phyloP scores from a whole-genome alignment of 2,329 filamentous ascomycete genomes.

The Diplodia seriata region DNA sequence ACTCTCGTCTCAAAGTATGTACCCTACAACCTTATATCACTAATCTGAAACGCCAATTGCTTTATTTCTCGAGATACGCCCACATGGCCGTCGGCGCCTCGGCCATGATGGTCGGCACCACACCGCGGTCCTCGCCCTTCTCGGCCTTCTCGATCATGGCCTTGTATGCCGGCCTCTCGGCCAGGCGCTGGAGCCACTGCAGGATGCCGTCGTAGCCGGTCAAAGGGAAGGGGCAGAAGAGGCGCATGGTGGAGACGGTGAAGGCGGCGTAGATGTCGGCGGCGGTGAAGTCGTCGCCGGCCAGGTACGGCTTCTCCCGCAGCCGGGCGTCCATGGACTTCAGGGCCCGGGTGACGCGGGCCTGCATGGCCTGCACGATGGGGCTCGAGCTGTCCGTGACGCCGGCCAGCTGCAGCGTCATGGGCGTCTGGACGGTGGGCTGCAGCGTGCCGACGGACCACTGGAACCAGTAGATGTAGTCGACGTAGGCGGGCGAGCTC shows the following conservation, averaged over 20 bases:
- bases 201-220: constrained; percentile 42
- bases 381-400: constrained; percentile 39
- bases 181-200: constrained; percentile 29
- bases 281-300: constrained; percentile 66
- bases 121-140: constrained; percentile 27
- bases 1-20: neutral
- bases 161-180: constrained; percentile 30
- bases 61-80: neutral
- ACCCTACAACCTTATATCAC: neutral
- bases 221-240: constrained; percentile 51
- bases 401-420: constrained; percentile 40
- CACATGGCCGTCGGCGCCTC: constrained; percentile 23
- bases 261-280: constrained; percentile 72
- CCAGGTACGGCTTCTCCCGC: constrained; percentile 58
- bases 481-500: constrained; percentile 58
- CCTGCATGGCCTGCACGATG: constrained; percentile 38
- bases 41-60: neutral
- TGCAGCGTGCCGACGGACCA: constrained; percentile 56
- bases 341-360: constrained; percentile 51
- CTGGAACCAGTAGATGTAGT: constrained; percentile 72
- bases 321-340: constrained; percentile 59
- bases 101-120: constrained; percentile 21
- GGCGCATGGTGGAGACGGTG: constrained; percentile 66
- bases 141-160: constrained; percentile 33
- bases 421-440: constrained; percentile 45